Base-by-base conservation (phyloP, 208 protist genomes). In the Tritrichomonas musculus region DNA sequence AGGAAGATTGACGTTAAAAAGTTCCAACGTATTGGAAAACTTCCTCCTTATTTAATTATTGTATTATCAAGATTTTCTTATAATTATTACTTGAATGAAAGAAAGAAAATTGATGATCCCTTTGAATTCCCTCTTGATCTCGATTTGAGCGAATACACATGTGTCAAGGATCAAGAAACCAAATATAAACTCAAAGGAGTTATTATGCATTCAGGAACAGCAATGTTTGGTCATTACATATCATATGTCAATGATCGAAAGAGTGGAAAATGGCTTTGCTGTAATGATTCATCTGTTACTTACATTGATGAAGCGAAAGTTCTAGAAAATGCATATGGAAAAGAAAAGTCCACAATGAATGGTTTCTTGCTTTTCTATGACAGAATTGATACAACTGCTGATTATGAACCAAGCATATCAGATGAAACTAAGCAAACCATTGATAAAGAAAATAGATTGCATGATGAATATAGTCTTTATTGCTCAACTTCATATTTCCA, bases 361-460 rank as follows among this genome's bases (percentile, higher is more conserved):
- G 77, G 41, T 39, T 88, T 57, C 39, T 39, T 88, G 20, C 44
- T 88, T 4, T 88, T 88, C n/a, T 88, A 88, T 57, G 77, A 88
- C 57, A 27, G 77, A 53, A 27, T 30, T 27, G 77, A 57, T 88
- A 9, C 27, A 20, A 69, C 30, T 33, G 8, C 11, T n/a, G 27
- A 69, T n/a, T 22, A 88, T 39, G 77, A 60, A 33, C 41, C 44
- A 39, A 27, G 57, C 11, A 88, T 57, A 1, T 4, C 9, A 3
- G 47, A 53, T 39, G 77, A 88, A 53, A 60, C 57, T 27, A 1
- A 57, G 39, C 27, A 60, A 39, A 20, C 9, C 20, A 57, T 88
- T 39, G 11, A 53, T 8, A 8, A 41, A 14, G 30, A 44, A 57
- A 69, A 69, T 69, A 17, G 30, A 8, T n/a, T 69, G 5, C 11